A percentile compares a stretch with the other conserved stretches of the same genome.
These are phyloP conservation scores for Neurospora sp. DNA, from an alignment of 495 filamentous ascomycete species.

Conservation along the genomic window DNA sequence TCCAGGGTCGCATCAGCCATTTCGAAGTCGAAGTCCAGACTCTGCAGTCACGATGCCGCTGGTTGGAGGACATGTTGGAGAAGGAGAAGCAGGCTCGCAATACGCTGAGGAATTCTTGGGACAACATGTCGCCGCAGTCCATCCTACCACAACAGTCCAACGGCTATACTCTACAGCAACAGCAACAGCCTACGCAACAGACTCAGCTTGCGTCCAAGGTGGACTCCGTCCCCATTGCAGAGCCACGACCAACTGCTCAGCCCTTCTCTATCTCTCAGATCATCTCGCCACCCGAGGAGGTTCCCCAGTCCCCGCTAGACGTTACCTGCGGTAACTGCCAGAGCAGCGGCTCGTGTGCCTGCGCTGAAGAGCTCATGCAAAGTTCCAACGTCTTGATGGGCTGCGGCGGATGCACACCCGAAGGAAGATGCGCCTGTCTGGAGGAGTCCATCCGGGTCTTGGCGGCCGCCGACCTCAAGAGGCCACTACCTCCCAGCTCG, in stretches of 20 bases:
- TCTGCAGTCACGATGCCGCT: slow-evolving; percentile 31
- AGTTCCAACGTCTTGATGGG: slow-evolving; percentile 33
- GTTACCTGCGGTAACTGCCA: slow-evolving; percentile 42
- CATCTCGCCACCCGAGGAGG: slow-evolving; percentile 34
- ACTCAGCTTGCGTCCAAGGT: background rate
- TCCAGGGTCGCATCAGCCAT: slow-evolving; percentile 33
- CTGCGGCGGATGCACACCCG: slow-evolving; percentile 54
- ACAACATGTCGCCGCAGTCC: slow-evolving; percentile 7
- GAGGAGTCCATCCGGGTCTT: slow-evolving; percentile 46
- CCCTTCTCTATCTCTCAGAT: slow-evolving; percentile 39
- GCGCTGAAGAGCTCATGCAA: slow-evolving; percentile 40
- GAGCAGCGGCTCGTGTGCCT: slow-evolving; percentile 39
- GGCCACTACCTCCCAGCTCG: slow-evolving; percentile 26
- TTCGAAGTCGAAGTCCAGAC: slow-evolving; percentile 38
- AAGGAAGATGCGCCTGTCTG: slow-evolving; percentile 57
- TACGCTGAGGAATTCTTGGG: slow-evolving; percentile 9
- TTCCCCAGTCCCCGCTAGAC: slow-evolving; percentile 14
- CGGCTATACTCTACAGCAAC: background rate
- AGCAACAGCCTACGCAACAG: slow-evolving; percentile 4
- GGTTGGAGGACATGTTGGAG: slow-evolving; percentile 32
- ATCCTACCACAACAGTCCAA: background rate
- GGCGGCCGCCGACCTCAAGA: slow-evolving; percentile 27
- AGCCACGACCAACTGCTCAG: slow-evolving; percentile 21
- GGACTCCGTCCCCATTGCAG: slow-evolving; percentile 4
- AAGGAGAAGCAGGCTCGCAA: slow-evolving; percentile 27